Percentiles rank a stretch among this genome's conserved stretches.
Evolutionary conservation across 768 basidiomycete genomes (phyloP).

Genomic region (Suillus clintonianus): DNA sequence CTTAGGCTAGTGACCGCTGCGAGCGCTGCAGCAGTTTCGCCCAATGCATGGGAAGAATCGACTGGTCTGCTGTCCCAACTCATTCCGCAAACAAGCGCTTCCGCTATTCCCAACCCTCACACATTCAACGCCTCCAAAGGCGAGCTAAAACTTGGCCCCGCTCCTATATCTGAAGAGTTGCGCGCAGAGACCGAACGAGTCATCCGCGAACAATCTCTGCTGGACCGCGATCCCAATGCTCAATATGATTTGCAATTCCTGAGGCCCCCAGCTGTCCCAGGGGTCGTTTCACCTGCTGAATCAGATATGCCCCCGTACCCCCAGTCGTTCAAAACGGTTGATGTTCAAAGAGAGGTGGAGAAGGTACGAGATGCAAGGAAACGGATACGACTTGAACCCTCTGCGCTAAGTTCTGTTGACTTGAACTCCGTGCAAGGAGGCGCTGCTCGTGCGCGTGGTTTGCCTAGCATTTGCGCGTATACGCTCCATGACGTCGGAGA

Average conservation of each 20-base stretch:
- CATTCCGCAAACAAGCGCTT: slow-evolving; percentile 55
- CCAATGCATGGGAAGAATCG: slow-evolving; percentile 79
- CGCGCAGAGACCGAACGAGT: slow-evolving; percentile 78
- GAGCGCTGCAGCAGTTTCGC: slow-evolving; percentile 61
- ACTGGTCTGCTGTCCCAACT: slow-evolving; percentile 83
- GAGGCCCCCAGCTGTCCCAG: slow-evolving; percentile 51
- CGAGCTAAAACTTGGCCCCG: slow-evolving; percentile 82
- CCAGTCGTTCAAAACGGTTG: slow-evolving; percentile 77
- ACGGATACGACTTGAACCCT: slow-evolving; percentile 87
- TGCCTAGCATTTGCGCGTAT: slow-evolving; percentile 94
- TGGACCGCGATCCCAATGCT: slow-evolving; percentile 66
- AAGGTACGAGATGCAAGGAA: slow-evolving; percentile 88
- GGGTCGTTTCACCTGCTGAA: slow-evolving; percentile 63
- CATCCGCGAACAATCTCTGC: slow-evolving; percentile 78
- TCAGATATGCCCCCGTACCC: slow-evolving; percentile 82
- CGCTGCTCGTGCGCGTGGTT: slow-evolving; percentile 55
- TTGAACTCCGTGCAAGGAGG: slow-evolving; percentile 58
- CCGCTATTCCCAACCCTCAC: slow-evolving; percentile 58
- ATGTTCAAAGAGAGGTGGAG: slow-evolving; percentile 90
- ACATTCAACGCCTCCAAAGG: slow-evolving; percentile 78
- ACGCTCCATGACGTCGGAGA: slow-evolving; percentile 95
- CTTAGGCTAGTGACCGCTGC: slow-evolving; percentile 63
- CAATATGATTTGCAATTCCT: slow-evolving; percentile 64
- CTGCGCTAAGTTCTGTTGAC: slow-evolving; percentile 57
- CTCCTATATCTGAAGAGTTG: slow-evolving; percentile 78